Base-by-base conservation (phyloP, 371 early-diverging fungal species). In the Dichotomocladium elegans region DNA sequence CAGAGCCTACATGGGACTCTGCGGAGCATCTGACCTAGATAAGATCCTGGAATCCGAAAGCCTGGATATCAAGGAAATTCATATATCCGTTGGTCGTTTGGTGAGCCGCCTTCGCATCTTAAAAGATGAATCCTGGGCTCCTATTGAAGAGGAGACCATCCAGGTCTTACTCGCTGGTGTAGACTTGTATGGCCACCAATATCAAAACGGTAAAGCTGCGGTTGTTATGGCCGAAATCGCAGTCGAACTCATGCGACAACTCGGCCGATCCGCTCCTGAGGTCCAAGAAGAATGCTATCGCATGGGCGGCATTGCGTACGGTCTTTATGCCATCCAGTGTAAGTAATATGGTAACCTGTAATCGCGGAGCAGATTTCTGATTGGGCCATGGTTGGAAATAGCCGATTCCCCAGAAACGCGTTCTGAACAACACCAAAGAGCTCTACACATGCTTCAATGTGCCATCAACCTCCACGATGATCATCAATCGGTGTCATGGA, bases 261-360 rank as follows among this genome's bases (percentile, higher is more conserved):
- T 31, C 14, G 49, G 6, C 3, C 22, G 26, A 17, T 33, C n/a
- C 4, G 33, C 41, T 4, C 37, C 19, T 12, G 27, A 27, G 5
- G 19, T 48, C 14, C 3, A 47, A 5, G 57, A 57, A 15, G 41
- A 60, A 10, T 74, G 78, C 3, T 70, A 77, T 53, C 79, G 80
- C 47, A 67, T 66, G 10, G 68, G 77, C 8, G 91, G 86, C 7
- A 57, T 77, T 19, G 74, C 81, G 0, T 81, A 79, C 58, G 81
- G 86, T 3, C 66, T 87, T 14, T 44, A 78, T 25, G 86, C 82
- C 1, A 55, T 65, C 28, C 83, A 84, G 54, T 70, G 82, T 75
- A 64, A 52, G 63, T 49, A 14, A n/a, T 48, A 10, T 27, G 12
- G 10, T 25, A 45, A n/a, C n/a, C n/a, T 37, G 4, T 10, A 5